Base-by-base conservation (phyloP, 2,329 filamentous ascomycete genomes). In the Trichoderma lentiforme region DNA sequence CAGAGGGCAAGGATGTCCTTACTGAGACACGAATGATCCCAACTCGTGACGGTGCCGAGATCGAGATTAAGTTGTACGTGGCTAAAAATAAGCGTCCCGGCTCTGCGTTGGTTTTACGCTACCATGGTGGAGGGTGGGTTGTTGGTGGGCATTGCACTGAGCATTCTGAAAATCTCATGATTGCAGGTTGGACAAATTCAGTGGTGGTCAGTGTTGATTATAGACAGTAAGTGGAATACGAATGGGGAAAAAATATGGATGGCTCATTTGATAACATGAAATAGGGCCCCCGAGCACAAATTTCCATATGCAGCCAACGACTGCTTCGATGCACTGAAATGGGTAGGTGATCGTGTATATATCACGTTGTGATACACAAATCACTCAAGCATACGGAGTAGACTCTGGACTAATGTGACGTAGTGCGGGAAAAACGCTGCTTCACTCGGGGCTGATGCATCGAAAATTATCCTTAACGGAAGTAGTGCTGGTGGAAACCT, bases 401-500 rank as follows among this genome's bases (percentile, higher is more conserved):
- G 36, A 43, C 15, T 43, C 36, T 43, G 36, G 15, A 18, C 15
- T 43, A 18, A 43, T 2, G 36, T 43, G 15, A 43, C 7, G 15
- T 43, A 43, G 36, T 43, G 39, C 39, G 15, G 39, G 15, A 43
- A n/a, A 43, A 43, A 43, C 15, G 15, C 39, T 39, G 32, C 18
- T 21, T 61, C n/a, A 15, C 78, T 83, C 1, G 78, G 78, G n/a
- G 74, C 78, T 32, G 73, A 82, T 72, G 75, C 79, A 0, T 78
- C 81, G 57, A 80, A 77, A 71, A 80, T 82, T 26, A 79, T 83
- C 57, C 71, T 83, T 28, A 76, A 75, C 6, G 82, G 82, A 26
- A 78, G 78, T 30, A 82, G 80, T 70, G 80, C 81, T 1, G 81
- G 82, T 15, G 80, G 74, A 21, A 80, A 80, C 36, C 74, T 82